phyloP scores from a whole-genome alignment of 2,329 filamentous ascomycete genomes.

The Endoconidiophora polonica region DNA sequence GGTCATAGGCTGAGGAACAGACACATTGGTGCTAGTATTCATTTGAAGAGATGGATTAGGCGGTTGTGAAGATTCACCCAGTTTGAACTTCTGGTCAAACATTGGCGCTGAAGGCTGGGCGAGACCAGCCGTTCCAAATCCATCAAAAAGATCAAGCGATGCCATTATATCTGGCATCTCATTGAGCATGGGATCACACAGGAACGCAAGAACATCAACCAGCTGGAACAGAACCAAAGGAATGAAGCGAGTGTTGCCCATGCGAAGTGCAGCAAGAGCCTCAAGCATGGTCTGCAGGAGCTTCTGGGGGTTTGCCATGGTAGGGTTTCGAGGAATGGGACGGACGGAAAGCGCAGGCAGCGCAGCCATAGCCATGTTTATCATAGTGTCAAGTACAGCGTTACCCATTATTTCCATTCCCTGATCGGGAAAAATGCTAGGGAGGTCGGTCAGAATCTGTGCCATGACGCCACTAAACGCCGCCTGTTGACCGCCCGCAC shows the following conservation, averaged over 20 bases:
- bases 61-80: conserved; percentile 1
- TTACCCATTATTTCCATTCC: conserved; percentile 61
- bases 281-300: conserved; percentile 54
- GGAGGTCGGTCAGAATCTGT: conserved; percentile 41
- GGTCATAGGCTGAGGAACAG: conserved; percentile 4
- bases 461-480: conserved; percentile 11
- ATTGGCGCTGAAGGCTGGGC: conserved; percentile 30
- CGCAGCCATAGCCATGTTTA: conserved; percentile 48
- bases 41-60: neutral
- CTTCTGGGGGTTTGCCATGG: conserved; percentile 47
- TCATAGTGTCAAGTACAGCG: conserved; percentile 48
- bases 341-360: conserved; percentile 38
- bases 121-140: conserved; percentile 47
- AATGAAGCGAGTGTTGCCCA: conserved; percentile 58
- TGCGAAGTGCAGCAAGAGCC: conserved; percentile 53
- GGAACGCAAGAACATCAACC: conserved; percentile 48
- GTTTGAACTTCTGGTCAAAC: conserved; percentile 11
- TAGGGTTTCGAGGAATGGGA: conserved; percentile 39
- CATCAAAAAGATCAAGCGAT: conserved; percentile 47
- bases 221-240: conserved; percentile 64
- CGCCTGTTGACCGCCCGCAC: conserved; percentile 6
- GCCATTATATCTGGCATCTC: conserved; percentile 37
- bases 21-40: neutral
- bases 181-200: conserved; percentile 43
- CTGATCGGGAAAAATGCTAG: conserved; percentile 52